Evolutionary conservation across 768 basidiomycete species (phyloP).

Genomic region (Boletus sp.): DNA sequence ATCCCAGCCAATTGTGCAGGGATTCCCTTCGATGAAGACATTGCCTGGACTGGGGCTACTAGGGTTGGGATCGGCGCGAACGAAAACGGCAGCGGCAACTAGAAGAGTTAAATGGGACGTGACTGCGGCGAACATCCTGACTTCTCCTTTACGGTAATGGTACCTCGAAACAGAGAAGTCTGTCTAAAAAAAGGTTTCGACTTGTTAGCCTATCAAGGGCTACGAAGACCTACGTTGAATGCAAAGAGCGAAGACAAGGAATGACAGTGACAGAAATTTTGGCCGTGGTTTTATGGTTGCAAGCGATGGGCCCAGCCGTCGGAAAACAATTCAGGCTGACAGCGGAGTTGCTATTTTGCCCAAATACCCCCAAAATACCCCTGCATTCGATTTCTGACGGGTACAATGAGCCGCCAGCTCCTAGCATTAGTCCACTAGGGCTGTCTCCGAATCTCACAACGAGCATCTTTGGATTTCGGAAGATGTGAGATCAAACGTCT

Average conservation of each 20-base stretch:
- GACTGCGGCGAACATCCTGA: conserved; percentile 18
- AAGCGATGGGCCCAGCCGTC: background rate
- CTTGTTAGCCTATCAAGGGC: background rate
- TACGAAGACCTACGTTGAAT: background rate
- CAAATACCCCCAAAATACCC: background rate
- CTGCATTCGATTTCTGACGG: conserved; percentile 3
- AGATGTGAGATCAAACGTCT: background rate
- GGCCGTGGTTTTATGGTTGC: background rate
- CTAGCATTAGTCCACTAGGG: background rate
- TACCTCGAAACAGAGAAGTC: background rate
- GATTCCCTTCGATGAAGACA: conserved; percentile 52
- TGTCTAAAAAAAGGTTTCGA: background rate
- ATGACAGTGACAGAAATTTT: background rate
- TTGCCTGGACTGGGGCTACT: conserved; percentile 58
- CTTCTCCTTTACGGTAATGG: conserved; percentile 4
- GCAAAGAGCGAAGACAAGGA: conserved; percentile 9
- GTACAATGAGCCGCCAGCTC: background rate
- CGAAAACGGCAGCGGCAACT: conserved; percentile 33
- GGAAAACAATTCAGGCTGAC: background rate
- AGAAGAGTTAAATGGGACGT: conserved; percentile 16
- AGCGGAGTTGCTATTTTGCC: background rate
- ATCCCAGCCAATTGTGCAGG: conserved; percentile 59
- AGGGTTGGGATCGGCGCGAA: conserved; percentile 60
- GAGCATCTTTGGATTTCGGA: background rate
- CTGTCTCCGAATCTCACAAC: background rate